Evolutionary conservation across 306 rosid genomes (phyloP), one percentile per base, ranked within the genome.

Genomic region (Quillaja saponaria): DNA sequence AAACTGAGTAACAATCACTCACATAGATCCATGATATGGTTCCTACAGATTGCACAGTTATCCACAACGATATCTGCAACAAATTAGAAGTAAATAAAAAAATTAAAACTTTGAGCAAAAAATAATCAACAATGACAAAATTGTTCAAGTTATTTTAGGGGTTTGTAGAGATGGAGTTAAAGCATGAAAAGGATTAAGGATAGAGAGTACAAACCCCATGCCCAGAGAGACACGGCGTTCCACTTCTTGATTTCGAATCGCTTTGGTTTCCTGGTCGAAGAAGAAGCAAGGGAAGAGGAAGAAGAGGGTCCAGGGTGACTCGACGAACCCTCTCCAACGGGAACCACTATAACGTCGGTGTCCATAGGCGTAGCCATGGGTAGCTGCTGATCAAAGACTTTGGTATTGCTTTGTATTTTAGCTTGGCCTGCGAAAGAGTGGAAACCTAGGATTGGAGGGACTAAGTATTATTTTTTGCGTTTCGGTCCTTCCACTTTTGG

Each of bases 1-100:
- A 13, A 19, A 58, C 13, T 25, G 31, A 19, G 3, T n/a, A 39
- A 6, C 3, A 37, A 2, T 2, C 9, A 18, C 89, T 72, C 64
- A 88, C 96, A 91, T 18, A 88, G 97, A 86, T 91, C 97, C 96
- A 86, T 88, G 80, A 91, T 91, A 64, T 91, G 97, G 84, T 91
- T 91, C 53, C 96, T 76, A 75, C 95, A 91, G 33, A 91, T 91
- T 16, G 97, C 97, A 63, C 97, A 88, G 75, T 91, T 88, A 56
- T 91, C 97, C 8, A 91, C 97, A 40, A 88, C 92, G 58, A 91
- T 91, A 63, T 91, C 96, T 91, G 78, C 80, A 61, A 49, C 10
- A 2, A 60, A 25, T 25, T 25, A 7, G 37, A 37, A 13, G 15
- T 38, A 17, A 47, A 33, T 5, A 60, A 48, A 35, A 9, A 33